Base-by-base conservation (phyloP, 257 asterid genomes). In the Mentha longifolia region DNA sequence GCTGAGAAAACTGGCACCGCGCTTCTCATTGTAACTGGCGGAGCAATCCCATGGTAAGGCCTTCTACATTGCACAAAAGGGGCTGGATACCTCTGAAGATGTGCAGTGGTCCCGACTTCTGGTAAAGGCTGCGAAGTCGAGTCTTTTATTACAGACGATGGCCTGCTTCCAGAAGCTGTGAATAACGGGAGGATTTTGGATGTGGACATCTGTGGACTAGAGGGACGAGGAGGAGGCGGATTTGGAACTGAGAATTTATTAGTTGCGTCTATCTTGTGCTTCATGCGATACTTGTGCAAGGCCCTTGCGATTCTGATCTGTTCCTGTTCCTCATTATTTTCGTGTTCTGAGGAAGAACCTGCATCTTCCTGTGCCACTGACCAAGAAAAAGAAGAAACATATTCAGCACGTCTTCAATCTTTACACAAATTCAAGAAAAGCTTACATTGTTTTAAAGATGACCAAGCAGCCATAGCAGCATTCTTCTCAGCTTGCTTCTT, bases 401-500 rank as follows among this genome's bases (percentile, higher is more conserved):
- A 1, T 3, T 33, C 5, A 41, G n/a, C n/a, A n/a, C n/a, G n/a
- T n/a, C n/a, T n/a, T n/a, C n/a, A n/a, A n/a, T n/a, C n/a, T n/a
- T n/a, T n/a, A n/a, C n/a, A n/a, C n/a, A n/a, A n/a, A n/a, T n/a
- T n/a, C n/a, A n/a, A n/a, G n/a, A n/a, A n/a, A n/a, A n/a, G n/a
- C 95, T 83, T 73, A 91, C 95, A 65, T 87, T 85, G 88, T 79
- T 89, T 91, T 61, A 91, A 72, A 0, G 92, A 87, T 65, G 78
- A 75, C 97, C 97, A 91, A 79, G 97, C 92, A 0, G 97, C 84
- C 17, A 85, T 79, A 15, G 97, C 97, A 52, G 97, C 91, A 45
- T 91, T 89, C 80, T 91, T 91, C 78, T 91, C 96, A 6, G 97
- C 96, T 81, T 91, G 97, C 75, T 89, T 91, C 55, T 91, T 91